These are phyloP conservation scores for Ascocoryne sarcoides DNA, from an alignment of 2,329 filamentous ascomycete species.

Conservation along the genomic window DNA sequence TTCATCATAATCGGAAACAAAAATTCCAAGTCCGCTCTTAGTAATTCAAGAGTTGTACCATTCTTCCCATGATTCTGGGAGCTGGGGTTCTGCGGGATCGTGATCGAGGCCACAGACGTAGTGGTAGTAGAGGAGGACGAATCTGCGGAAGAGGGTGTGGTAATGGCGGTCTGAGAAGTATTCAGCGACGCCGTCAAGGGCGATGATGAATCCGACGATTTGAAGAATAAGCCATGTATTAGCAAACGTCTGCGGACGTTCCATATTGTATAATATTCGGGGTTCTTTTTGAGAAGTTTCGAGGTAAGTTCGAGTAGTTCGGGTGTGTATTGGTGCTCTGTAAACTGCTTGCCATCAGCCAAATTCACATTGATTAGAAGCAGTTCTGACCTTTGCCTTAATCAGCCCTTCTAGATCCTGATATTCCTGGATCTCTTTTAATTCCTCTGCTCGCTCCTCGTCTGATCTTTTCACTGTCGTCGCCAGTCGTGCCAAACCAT, in stretches of 20 bases:
- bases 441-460: slow-evolving; percentile 62
- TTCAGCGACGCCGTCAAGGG: slow-evolving; percentile 46
- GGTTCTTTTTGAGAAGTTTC: slow-evolving; percentile 67
- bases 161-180: slow-evolving; percentile 45
- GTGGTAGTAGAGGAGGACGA: slow-evolving; percentile 47
- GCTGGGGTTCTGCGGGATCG: slow-evolving; percentile 39
- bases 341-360: slow-evolving; percentile 23
- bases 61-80: slow-evolving; percentile 41
- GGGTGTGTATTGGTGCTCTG: slow-evolving; percentile 29
- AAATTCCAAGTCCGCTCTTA: slow-evolving; percentile 70
- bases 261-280: slow-evolving; percentile 88
- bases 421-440: slow-evolving; percentile 69
- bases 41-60: slow-evolving; percentile 45
- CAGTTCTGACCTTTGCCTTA: slow-evolving; percentile 52
- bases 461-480: slow-evolving; percentile 52
- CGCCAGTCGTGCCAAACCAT: slow-evolving; percentile 69
- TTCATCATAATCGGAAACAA: slow-evolving; percentile 75
- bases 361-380: not conserved
- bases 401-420: slow-evolving; percentile 61
- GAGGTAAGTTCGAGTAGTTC: slow-evolving; percentile 60
- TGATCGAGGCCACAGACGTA: slow-evolving; percentile 43
- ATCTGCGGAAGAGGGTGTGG: slow-evolving; percentile 54
- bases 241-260: slow-evolving; percentile 72
- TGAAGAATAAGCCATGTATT: slow-evolving; percentile 48
- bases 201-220: slow-evolving; percentile 40